phyloP scores from a whole-genome alignment of 2,329 filamentous ascomycete genomes.

The Ascochyta lentis region DNA sequence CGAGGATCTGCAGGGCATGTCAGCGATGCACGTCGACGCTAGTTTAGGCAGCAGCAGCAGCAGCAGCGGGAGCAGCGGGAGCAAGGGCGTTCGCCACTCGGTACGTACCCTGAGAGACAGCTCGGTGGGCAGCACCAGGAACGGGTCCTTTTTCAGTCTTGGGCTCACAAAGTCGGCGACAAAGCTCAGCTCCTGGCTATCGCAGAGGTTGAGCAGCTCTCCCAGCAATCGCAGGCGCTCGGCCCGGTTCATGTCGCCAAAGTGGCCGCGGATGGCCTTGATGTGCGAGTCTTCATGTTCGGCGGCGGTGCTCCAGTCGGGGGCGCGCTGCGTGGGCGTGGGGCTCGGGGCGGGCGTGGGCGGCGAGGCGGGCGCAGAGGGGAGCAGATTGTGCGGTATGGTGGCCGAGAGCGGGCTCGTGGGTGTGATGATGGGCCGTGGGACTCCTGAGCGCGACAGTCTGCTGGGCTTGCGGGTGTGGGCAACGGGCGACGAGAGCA shows the following conservation, averaged over 20 bases:
- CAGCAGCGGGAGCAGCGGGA: no score
- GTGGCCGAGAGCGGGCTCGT: constrained; percentile 57
- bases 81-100: no score
- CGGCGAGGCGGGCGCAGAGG: constrained; percentile 69
- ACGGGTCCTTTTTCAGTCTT: constrained; percentile 93
- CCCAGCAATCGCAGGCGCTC: constrained; percentile 83
- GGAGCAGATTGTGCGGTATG: constrained; percentile 66
- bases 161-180: constrained; percentile 96
- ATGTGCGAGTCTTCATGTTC: constrained; percentile 85
- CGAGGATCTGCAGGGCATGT: constrained; percentile 72
- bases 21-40: constrained; percentile 13
- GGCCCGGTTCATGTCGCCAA: constrained; percentile 75
- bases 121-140: constrained; percentile 89
- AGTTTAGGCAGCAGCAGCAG: constrained; percentile 4
- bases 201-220: constrained; percentile 90
- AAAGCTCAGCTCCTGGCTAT: constrained; percentile 93
- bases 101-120: constrained; percentile 80
- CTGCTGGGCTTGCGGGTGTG: constrained; percentile 48
- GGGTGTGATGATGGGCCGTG: constrained; percentile 57
- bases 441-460: constrained; percentile 51
- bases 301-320: constrained; percentile 78
- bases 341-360: constrained; percentile 72
- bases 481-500: constrained; percentile 46
- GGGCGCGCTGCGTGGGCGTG: constrained; percentile 66
- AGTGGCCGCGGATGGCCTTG: constrained; percentile 78